Base-by-base conservation (phyloP, 129 eudicot genomes). In the Escallonia herrerae region DNA sequence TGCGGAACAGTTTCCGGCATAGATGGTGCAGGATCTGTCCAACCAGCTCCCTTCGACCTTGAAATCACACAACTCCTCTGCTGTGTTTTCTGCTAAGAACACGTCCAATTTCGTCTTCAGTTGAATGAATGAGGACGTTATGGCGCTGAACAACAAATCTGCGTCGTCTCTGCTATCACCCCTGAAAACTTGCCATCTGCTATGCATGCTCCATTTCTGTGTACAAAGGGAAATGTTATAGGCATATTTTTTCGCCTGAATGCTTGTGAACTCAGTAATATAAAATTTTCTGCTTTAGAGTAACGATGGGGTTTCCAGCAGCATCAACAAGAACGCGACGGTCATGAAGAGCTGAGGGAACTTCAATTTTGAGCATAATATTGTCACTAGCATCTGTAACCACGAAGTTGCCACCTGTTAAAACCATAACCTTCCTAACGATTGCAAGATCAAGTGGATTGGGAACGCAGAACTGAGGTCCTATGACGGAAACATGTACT, bases 321-420 rank as follows among this genome's bases (percentile, higher is more conserved):
- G 78, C 84, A 57, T 87, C 95, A 42, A 72, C 70, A 62, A 87
- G 56, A 54, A 81, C 54, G 41, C 85, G 87, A 58, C 67, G 78
- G 44, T 78, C 95, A 3, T 54, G 84, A 50, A 83, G 58, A 58
- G 81, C 79, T 56, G 77, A 63, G 13, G 0, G 14, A 41, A 40
- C 54, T 49, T 49, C 12, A n/a, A 49, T n/a, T n/a, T 49, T 49
- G 54, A 49, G 12, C 54, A 49, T 7, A n/a, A 49, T 11, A n/a
- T 49, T 49, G 3, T n/a, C 54, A 8, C 12, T 49, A 49, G 9
- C 54, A 7, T 49, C 54, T 11, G 54, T n/a, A 11, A 49, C 54
- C 11, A n/a, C 54, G 12, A 49, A 49, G 54, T 49, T 49, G 9
- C 54, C 54, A 49, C 12, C 54, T 6, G 54, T 49, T 5, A 49